Evolutionary conservation across 2,329 filamentous ascomycete species (phyloP).

Genomic region (Fusarium poae): DNA sequence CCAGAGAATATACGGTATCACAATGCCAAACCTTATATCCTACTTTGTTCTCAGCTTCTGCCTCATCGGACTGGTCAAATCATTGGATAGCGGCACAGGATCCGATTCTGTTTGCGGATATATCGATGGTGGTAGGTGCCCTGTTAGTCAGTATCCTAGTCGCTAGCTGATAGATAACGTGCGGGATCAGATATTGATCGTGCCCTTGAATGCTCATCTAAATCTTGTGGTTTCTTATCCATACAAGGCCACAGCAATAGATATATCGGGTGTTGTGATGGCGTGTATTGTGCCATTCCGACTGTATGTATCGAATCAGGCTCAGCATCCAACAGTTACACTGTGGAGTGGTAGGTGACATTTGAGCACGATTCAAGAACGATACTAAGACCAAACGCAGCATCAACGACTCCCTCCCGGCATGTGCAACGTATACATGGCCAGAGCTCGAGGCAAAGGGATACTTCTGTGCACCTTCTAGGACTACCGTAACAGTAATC

Average conservation of each 20-base stretch:
- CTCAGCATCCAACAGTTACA: neutral
- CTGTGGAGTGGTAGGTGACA: slow-evolving; percentile 19
- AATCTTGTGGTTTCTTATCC: slow-evolving; percentile 15
- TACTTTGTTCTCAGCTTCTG: neutral
- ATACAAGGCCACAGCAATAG: neutral
- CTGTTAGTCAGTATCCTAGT: neutral
- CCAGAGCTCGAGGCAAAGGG: neutral
- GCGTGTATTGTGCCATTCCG: slow-evolving; percentile 11
- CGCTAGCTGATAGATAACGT: neutral
- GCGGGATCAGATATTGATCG: neutral
- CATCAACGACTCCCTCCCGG: slow-evolving; percentile 5
- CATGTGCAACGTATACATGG: slow-evolving; percentile 37
- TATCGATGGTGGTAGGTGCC: slow-evolving; percentile 10
- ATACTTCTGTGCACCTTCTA: slow-evolving; percentile 22
- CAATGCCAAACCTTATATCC: neutral
- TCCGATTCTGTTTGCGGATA: slow-evolving; percentile 18
- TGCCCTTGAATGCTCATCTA: slow-evolving; percentile 2
- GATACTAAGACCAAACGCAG: slow-evolving; percentile 1
- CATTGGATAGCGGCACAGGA: neutral
- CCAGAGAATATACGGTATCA: neutral
- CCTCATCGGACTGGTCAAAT: neutral
- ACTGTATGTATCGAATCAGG: slow-evolving; percentile 32
- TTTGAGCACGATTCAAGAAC: neutral
- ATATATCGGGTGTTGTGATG: slow-evolving; percentile 25
- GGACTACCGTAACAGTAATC: slow-evolving; percentile 13